Percentiles rank a stretch among this genome's conserved stretches.
Conservation (phyloP, 177 flowering plant species). For the Vitis hybrid region DNA sequence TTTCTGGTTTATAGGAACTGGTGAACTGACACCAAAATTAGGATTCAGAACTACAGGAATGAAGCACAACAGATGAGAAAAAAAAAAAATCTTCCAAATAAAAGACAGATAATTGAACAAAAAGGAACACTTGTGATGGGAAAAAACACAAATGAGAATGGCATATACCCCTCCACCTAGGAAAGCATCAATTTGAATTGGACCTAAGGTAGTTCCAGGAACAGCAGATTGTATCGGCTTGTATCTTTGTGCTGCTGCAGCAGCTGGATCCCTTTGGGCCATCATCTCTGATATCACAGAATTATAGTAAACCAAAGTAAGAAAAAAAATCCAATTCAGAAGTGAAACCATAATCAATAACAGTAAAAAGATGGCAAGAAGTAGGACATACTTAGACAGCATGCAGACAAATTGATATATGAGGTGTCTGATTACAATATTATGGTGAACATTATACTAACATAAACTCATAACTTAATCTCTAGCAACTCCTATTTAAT, state of each 20-base stretch:
- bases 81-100: not conserved
- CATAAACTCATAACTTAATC: no score
- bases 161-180: constrained; percentile 90
- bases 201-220: constrained; percentile 98
- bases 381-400: no score
- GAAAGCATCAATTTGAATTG: constrained; percentile 90
- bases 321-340: not conserved
- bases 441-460: no score
- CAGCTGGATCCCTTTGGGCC: constrained; percentile 83
- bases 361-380: not conserved
- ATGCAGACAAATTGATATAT: no score
- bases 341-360: constrained; percentile 7
- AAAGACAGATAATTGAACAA: not conserved
- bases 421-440: no score
- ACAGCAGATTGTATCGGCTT: constrained; percentile 98
- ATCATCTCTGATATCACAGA: constrained; percentile 48
- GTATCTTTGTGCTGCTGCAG: constrained; percentile 80
- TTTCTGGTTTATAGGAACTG: no score
- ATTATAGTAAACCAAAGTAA: not conserved
- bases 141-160: not conserved
- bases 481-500: no score
- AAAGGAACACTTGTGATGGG: not conserved
- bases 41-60: not conserved
- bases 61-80: not conserved
- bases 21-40: not conserved